phyloP scores from a whole-genome alignment of 192 early-diverging fungal genomes.

The Coemansia sp. region DNA sequence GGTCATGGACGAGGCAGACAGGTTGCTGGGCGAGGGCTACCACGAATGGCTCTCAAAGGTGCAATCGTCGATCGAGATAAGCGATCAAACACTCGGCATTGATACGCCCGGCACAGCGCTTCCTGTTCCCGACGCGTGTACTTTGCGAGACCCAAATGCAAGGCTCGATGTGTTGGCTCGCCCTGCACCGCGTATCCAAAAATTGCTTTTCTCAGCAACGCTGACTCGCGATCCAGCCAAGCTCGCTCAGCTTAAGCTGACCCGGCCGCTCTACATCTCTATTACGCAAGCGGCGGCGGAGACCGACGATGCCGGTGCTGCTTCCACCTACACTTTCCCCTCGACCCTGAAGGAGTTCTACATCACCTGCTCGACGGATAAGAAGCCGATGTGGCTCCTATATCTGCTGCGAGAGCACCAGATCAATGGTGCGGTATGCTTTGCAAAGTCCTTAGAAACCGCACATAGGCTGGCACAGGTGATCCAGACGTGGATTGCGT shows the following conservation, averaged over 20 bases:
- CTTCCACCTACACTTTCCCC: conserved; percentile 51
- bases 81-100: neutral
- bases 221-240: conserved; percentile 92
- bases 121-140: conserved; percentile 24
- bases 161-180: conserved; percentile 26
- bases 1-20: conserved; percentile 96
- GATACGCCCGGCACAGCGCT: neutral
- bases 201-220: conserved; percentile 95
- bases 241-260: conserved; percentile 80
- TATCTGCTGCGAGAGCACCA: conserved; percentile 72
- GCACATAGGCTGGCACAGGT: conserved; percentile 81
- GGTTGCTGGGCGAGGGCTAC: conserved; percentile 88
- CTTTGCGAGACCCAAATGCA: conserved; percentile 11
- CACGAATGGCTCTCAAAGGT: conserved; percentile 89
- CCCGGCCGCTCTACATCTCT: conserved; percentile 82
- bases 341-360: conserved; percentile 71
- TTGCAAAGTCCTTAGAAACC: conserved; percentile 89
- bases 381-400: conserved; percentile 86
- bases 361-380: conserved; percentile 62
- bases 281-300: conserved; percentile 30
- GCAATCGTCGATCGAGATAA: conserved; percentile 57
- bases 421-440: conserved; percentile 72
- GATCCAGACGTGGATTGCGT: conserved; percentile 63
- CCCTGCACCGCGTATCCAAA: conserved; percentile 68
- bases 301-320: conserved; percentile 16